Evolutionary conservation across 352 stramenopile species (phyloP), one percentile per base, ranked within the genome.

Genomic region (Pythium aristosporum): DNA sequence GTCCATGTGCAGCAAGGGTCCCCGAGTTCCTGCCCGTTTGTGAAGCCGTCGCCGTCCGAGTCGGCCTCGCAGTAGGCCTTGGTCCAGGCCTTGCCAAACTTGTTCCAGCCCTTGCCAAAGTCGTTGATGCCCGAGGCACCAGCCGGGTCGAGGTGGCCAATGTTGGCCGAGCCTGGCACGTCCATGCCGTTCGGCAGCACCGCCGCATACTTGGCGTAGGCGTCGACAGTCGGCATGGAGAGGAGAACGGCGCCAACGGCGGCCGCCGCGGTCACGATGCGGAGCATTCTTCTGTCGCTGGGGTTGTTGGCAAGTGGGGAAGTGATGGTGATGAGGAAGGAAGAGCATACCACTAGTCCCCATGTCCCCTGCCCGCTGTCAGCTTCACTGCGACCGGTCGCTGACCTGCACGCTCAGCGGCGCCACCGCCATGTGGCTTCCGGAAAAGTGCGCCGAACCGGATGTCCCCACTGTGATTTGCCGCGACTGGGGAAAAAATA

Each of bases 21-120:
- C 5, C 88, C 86, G 12, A 95, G 80, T 67, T 96, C 87, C 57
- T 94, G 67, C 41, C 86, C 86, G 72, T 96, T 96, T 44, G 85
- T 94, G 37, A 84, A 73, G 1, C 87, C 87, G 61, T 96, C 87
- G 28, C 80, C 76, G 53, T 96, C 87, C 44, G 73, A 87, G 63
- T 96, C 88, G 28, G 68, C 20, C 54, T 92, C 21, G 67, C 78
- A 87, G n/a, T 80, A 66, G 36, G 54, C 64, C 30, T 56, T 53
- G 36, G 61, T 80, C 76, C 76, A 81, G 30, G 49, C 39, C 18
- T 72, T 62, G 58, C 73, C 71, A 8, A 63, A 42, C 21, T 70
- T 67, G 43, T 44, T 66, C 60, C 72, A 84, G 49, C 67, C 73
- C 32, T 71, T 65, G 41, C 76, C 76, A 42, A 85, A 82, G 4